Evolutionary conservation across 805 yeast genomes (phyloP), one percentile per base, ranked within the genome.

Genomic region (Spathaspora sp.): DNA sequence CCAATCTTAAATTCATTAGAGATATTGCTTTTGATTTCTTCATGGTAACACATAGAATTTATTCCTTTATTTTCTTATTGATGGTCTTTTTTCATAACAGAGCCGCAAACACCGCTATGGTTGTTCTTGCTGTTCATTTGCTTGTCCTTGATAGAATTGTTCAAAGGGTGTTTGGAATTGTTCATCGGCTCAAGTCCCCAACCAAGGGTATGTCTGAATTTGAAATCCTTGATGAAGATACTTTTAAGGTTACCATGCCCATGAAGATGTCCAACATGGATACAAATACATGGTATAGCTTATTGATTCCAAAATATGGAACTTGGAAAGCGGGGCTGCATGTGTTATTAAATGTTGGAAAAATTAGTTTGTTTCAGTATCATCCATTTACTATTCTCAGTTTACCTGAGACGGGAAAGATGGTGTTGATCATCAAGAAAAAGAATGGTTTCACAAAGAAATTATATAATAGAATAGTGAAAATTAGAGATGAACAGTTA

Each of bases 241-340:
- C 78, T 2, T 55, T 77, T 12, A 54, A 67, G 44, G 70, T 75
- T 3, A 62, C 70, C 1, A 62, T 77, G n/a, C 76, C 77, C 0
- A 53, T 70, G n/a, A 60, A 58, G 3, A 49, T 62, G 3, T 54
- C 59, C 14, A 51, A 57, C 3, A 46, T 50, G 26, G 57, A 58
- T 38, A 43, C 54, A 19, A 47, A 57, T 11, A 57, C 52, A 35
- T 71, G 75, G 71, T 68, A 61, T 53, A 52, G 56, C 49, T 44
- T 40, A 4, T 56, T 67, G 29, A 58, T 70, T 26, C 79, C 79
- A 2, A 62, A 66, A n/a, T 55, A 67, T 18, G 67, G 73, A 18
- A 64, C 65, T 16, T 78, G 82, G 82, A 66, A 66, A 48, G 70
- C 81, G 0, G 82, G 82, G 3, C 80, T 76, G 57, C 79, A 78